Percentiles rank a stretch among this genome's conserved stretches.
Conservation (phyloP, 1,284 basidiomycete genomes). For the Apiotrichum brassicae region DNA sequence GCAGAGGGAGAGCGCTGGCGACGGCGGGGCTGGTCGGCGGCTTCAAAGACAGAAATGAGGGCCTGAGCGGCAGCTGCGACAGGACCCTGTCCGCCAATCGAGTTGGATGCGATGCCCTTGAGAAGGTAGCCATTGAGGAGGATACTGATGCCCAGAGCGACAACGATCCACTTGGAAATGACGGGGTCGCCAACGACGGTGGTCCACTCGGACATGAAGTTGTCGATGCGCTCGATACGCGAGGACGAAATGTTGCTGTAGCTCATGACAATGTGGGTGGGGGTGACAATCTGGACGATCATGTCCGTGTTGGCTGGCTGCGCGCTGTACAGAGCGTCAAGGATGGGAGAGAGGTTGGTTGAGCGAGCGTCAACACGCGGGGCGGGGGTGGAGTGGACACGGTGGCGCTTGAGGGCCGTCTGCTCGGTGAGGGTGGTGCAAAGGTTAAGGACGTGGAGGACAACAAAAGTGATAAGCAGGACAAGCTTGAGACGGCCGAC, state of each 20-base stretch:
- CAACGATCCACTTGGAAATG: constrained; percentile 91
- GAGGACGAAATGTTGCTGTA: constrained; percentile 19
- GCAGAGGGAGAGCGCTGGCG: constrained; percentile 13
- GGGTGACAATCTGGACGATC: constrained; percentile 65
- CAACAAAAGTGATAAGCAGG: constrained; percentile 79
- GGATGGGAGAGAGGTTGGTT: constrained; percentile 56
- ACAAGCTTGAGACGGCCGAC: constrained; percentile 85
- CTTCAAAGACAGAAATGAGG: constrained; percentile 47
- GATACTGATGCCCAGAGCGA: constrained; percentile 78
- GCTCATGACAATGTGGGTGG: constrained; percentile 55
- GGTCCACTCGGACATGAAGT: constrained; percentile 91
- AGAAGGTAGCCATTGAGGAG: constrained; percentile 90
- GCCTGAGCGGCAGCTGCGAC: constrained; percentile 49
- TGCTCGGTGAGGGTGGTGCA: constrained; percentile 82
- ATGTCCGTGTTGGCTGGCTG: constrained; percentile 52
- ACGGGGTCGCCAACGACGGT: constrained; percentile 91
- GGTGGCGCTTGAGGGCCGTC: constrained; percentile 57
- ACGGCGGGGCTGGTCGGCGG: constrained; percentile 13
- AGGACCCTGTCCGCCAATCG: constrained; percentile 46
- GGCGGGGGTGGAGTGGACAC: constrained; percentile 37
- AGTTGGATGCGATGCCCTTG: constrained; percentile 58
- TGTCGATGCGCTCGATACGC: constrained; percentile 58
- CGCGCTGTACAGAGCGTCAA: constrained; percentile 55
- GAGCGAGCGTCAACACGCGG: constrained; percentile 45
- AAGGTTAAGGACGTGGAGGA: constrained; percentile 84